Percentiles rank a stretch among this genome's conserved stretches.
phyloP scores from a whole-genome alignment of 305 asterid species.

The Ajuga reptans region DNA sequence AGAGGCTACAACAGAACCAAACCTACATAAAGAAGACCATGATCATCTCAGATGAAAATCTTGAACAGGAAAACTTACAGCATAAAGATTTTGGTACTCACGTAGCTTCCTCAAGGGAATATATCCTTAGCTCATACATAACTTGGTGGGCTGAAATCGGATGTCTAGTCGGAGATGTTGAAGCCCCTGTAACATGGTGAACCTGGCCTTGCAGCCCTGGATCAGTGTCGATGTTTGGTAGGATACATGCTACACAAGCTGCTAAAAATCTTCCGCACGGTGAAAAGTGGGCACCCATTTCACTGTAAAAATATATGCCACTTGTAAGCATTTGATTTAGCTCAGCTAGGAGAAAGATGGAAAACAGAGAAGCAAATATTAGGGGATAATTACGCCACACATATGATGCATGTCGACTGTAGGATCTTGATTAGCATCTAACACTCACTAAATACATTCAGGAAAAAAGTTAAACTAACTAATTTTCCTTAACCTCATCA shows the following conservation, averaged over 20 bases:
- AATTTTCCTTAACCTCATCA: slow-evolving; percentile 8
- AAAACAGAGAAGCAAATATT: background rate
- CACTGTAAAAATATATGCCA: slow-evolving; percentile 42
- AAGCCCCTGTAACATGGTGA: slow-evolving; percentile 60
- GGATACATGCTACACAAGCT: slow-evolving; percentile 91
- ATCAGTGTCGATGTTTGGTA: slow-evolving; percentile 65
- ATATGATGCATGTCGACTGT: slow-evolving; percentile 11
- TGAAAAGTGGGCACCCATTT: slow-evolving; percentile 97
- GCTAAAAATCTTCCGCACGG: slow-evolving; percentile 96
- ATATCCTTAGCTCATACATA: slow-evolving; percentile 83
- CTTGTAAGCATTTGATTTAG: slow-evolving; percentile 20
- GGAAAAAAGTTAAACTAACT: slow-evolving; percentile 3
- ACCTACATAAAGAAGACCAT: slow-evolving; percentile 40
- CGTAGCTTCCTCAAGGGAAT: slow-evolving; percentile 97
- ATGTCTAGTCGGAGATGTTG: slow-evolving; percentile 94
- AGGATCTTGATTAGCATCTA: slow-evolving; percentile 20
- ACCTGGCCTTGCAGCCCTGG: slow-evolving; percentile 57
- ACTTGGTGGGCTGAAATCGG: slow-evolving; percentile 80
- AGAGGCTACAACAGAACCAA: slow-evolving; percentile 74
- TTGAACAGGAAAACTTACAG: background rate
- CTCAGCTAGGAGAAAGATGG: slow-evolving; percentile 5
- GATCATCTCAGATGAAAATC: slow-evolving; percentile 16
- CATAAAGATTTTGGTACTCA: slow-evolving; percentile 31
- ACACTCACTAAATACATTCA: slow-evolving; percentile 5
- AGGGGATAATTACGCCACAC: slow-evolving; percentile 8